These are phyloP conservation scores for Emmonsiellopsis sp. DNA, from an alignment of 2,329 filamentous ascomycete genomes.

Conservation along the genomic window DNA sequence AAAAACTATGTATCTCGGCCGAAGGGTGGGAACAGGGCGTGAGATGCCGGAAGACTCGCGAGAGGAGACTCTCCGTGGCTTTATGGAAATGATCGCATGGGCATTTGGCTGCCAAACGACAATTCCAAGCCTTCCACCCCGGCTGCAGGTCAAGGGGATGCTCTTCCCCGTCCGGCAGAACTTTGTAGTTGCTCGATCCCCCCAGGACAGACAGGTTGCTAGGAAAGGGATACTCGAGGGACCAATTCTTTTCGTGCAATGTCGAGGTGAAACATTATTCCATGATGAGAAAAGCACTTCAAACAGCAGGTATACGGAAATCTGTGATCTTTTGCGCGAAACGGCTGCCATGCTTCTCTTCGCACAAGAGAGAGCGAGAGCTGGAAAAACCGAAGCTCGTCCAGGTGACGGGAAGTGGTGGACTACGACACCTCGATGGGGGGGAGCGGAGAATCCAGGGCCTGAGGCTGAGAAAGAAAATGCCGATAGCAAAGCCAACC, in stretches of 20 bases:
- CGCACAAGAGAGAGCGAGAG: slow-evolving; percentile 51
- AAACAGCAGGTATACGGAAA: slow-evolving; percentile 26
- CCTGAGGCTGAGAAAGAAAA: slow-evolving; percentile 25
- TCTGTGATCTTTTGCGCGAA: slow-evolving; percentile 49
- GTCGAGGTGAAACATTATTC: slow-evolving; percentile 46
- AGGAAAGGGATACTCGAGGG: slow-evolving; percentile 49
- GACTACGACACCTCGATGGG: slow-evolving; percentile 47
- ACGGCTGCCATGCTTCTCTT: slow-evolving; percentile 47
- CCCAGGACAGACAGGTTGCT: slow-evolving; percentile 43
- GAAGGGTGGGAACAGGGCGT: slow-evolving; percentile 46
- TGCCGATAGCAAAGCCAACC: slow-evolving; percentile 17
- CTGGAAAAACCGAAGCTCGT: slow-evolving; percentile 41
- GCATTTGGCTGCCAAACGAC: slow-evolving; percentile 47
- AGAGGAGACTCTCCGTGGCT: slow-evolving; percentile 44
- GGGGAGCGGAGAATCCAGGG: slow-evolving; percentile 36
- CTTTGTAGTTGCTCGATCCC: slow-evolving; percentile 44
- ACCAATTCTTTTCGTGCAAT: slow-evolving; percentile 47
- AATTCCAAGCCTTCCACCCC: slow-evolving; percentile 36
- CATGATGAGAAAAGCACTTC: slow-evolving; percentile 22
- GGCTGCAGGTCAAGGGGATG: slow-evolving; percentile 40
- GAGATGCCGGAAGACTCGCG: slow-evolving; percentile 52
- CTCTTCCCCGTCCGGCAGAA: slow-evolving; percentile 49
- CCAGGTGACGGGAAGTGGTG: slow-evolving; percentile 53
- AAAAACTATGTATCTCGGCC: slow-evolving; percentile 43
- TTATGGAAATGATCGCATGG: slow-evolving; percentile 50